phyloP scores from a whole-genome alignment of 768 basidiomycete genomes.

The Scleroderma bovista region DNA sequence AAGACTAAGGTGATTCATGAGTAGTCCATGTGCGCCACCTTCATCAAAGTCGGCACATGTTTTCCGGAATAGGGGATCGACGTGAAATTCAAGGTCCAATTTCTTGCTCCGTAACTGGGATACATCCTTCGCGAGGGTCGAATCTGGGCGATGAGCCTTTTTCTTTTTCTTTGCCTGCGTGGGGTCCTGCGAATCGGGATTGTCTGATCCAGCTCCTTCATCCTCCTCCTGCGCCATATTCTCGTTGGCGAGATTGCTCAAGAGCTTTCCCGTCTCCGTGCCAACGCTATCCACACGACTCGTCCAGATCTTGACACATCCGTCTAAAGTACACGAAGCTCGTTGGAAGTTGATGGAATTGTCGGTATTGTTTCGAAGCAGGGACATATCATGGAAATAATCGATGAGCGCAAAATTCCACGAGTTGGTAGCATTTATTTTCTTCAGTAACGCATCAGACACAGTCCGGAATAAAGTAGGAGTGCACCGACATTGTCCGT shows the following conservation, averaged over 20 bases:
- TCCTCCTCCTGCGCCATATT: slow-evolving; percentile 53
- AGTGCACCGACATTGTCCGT: slow-evolving; percentile 82
- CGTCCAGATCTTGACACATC: slow-evolving; percentile 99
- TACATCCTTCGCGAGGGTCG: slow-evolving; percentile 87
- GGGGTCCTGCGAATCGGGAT: slow-evolving; percentile 62
- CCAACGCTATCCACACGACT: slow-evolving; percentile 95
- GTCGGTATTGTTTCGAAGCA: slow-evolving; percentile 86
- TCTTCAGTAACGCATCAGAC: slow-evolving; percentile 45
- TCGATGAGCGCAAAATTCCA: slow-evolving; percentile 99
- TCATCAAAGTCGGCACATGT: slow-evolving; percentile 99
- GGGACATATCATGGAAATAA: slow-evolving; percentile 97
- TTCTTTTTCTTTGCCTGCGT: slow-evolving; percentile 53
- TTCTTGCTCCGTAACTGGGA: slow-evolving; percentile 84
- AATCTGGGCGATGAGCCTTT: slow-evolving; percentile 63
- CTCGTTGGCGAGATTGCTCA: slow-evolving; percentile 78
- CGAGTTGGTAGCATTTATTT: slow-evolving; percentile 97
- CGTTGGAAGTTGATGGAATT: slow-evolving; percentile 99
- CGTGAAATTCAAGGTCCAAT: slow-evolving; percentile 89
- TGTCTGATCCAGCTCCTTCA: slow-evolving; percentile 53
- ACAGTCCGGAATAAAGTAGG: slow-evolving; percentile 2
- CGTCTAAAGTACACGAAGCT: slow-evolving; percentile 94
- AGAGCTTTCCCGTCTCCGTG: slow-evolving; percentile 91
- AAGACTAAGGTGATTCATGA: slow-evolving; percentile 92
- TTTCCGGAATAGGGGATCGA: slow-evolving; percentile 97
- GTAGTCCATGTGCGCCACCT: slow-evolving; percentile 89